These are phyloP conservation scores for Botryosphaeria agaves DNA, from an alignment of 2,329 filamentous ascomycete species.

Conservation along the genomic window DNA sequence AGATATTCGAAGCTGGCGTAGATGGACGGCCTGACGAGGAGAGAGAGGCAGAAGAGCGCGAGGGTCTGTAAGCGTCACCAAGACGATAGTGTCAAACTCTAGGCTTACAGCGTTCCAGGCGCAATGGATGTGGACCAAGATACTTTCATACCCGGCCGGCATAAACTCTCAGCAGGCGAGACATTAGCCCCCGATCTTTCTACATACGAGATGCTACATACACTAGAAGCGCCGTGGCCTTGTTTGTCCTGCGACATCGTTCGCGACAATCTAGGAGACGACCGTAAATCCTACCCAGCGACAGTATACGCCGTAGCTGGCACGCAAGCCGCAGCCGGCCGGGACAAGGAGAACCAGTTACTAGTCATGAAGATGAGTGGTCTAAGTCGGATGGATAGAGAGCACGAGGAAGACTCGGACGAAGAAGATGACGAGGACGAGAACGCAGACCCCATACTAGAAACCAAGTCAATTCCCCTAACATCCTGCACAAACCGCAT, in stretches of 20 bases:
- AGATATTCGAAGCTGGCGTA: slow-evolving; percentile 86
- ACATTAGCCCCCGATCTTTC: slow-evolving; percentile 78
- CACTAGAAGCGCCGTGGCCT: slow-evolving; percentile 85
- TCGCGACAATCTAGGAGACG: slow-evolving; percentile 68
- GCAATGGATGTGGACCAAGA: slow-evolving; percentile 89
- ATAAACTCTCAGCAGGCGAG: slow-evolving; percentile 80
- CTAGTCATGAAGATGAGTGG: slow-evolving; percentile 95
- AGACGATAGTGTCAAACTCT: too few relatives aligned
- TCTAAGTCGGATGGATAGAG: slow-evolving; percentile 68
- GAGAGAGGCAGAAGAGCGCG: slow-evolving; percentile 74
- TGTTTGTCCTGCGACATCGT: slow-evolving; percentile 93
- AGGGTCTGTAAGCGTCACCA: slow-evolving; percentile 28
- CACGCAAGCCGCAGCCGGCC: slow-evolving; percentile 67
- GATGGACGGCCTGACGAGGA: slow-evolving; percentile 86
- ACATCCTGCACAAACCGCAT: slow-evolving; percentile 86
- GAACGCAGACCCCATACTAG: slow-evolving; percentile 71
- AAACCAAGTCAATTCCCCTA: slow-evolving; percentile 77
- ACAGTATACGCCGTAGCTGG: slow-evolving; percentile 91
- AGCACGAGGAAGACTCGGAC: slow-evolving; percentile 47
- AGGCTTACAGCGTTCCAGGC: too few relatives aligned
- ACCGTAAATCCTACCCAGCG: slow-evolving; percentile 82
- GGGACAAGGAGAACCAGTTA: slow-evolving; percentile 75
- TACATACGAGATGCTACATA: slow-evolving; percentile 98
- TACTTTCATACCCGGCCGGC: slow-evolving; percentile 89
- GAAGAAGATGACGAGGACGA: slow-evolving; percentile 58